A percentile compares a stretch with the other conserved stretches of the same genome.
Conservation (phyloP, 2,329 filamentous ascomycete species). For the Cytospora leucostoma region DNA sequence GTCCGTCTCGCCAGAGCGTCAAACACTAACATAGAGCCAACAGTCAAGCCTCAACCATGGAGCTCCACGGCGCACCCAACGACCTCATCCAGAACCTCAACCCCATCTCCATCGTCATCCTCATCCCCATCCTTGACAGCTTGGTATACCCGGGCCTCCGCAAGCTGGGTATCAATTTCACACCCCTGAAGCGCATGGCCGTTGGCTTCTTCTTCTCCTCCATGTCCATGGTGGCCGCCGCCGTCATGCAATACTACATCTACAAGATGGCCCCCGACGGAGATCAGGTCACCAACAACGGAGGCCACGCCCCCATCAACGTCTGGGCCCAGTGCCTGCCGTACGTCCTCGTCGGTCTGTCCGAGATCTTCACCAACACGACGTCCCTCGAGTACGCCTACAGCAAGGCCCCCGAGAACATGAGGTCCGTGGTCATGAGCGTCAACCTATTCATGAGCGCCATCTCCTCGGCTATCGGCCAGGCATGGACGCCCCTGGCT, state of each 20-base stretch:
- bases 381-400: slow-evolving; percentile 74
- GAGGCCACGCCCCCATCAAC: slow-evolving; percentile 59
- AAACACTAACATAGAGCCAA: not conserved
- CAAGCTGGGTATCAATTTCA: slow-evolving; percentile 65
- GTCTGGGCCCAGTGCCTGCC: slow-evolving; percentile 61
- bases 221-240: slow-evolving; percentile 60
- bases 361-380: slow-evolving; percentile 57
- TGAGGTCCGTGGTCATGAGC: slow-evolving; percentile 74
- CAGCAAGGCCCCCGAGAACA: slow-evolving; percentile 76
- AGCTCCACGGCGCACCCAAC: slow-evolving; percentile 71
- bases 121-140: slow-evolving; percentile 71
- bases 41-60: slow-evolving; percentile 67
- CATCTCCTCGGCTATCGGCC: slow-evolving; percentile 68
- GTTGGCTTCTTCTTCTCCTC: slow-evolving; percentile 67
- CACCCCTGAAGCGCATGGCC: slow-evolving; percentile 75
- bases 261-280: slow-evolving; percentile 63
- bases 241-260: slow-evolving; percentile 62
- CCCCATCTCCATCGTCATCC: slow-evolving; percentile 72
- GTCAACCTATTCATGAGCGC: slow-evolving; percentile 72
- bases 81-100: slow-evolving; percentile 77
- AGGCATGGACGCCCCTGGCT: slow-evolving; percentile 64
- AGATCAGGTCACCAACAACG: slow-evolving; percentile 49
- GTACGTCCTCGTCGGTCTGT: slow-evolving; percentile 53
- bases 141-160: slow-evolving; percentile 70
- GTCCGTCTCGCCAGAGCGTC: not conserved